Conservation (phyloP, 352 stramenopile species). For the Lagenidium giganteum region DNA sequence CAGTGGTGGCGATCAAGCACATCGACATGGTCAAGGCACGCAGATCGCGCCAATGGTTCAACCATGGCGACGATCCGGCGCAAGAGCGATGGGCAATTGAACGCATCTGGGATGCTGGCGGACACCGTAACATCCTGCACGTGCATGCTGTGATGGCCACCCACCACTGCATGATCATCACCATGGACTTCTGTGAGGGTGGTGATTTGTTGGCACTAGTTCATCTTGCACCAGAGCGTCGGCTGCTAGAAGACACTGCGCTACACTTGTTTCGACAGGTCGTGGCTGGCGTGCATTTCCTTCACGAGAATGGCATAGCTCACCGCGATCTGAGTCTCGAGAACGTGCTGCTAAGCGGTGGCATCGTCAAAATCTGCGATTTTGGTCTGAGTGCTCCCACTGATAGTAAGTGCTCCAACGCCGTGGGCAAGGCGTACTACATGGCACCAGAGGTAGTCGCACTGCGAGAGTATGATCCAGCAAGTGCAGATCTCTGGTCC, state of each 20-base stretch:
- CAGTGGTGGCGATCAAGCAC: too few relatives aligned
- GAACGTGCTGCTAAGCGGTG: conserved; percentile 23
- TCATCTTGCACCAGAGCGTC: background rate
- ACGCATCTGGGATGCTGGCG: conserved; percentile 20
- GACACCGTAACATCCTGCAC: too few relatives aligned
- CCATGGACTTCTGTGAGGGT: too few relatives aligned
- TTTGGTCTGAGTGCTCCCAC: conserved; percentile 29
- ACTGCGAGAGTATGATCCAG: conserved; percentile 29
- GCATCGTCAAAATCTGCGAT: conserved; percentile 30
- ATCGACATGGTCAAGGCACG: too few relatives aligned
- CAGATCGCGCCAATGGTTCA: conserved; percentile 10
- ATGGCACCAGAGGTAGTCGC: conserved; percentile 52
- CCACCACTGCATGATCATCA: too few relatives aligned
- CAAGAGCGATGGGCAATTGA: conserved; percentile 16
- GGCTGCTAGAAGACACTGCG: conserved; percentile 8
- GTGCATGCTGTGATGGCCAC: too few relatives aligned
- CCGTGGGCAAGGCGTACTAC: conserved; percentile 27
- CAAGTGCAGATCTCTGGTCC: conserved; percentile 59
- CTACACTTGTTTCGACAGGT: conserved; percentile 22
- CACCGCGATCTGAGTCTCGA: conserved; percentile 29
- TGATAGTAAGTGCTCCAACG: background rate
- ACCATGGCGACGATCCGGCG: conserved; percentile 34
- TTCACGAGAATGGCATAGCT: conserved; percentile 21
- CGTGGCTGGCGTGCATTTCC: conserved; percentile 17
- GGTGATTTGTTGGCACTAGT: too few relatives aligned